phyloP scores from a whole-genome alignment of 805 yeast genomes.

The Saturnispora kantuleensis region DNA sequence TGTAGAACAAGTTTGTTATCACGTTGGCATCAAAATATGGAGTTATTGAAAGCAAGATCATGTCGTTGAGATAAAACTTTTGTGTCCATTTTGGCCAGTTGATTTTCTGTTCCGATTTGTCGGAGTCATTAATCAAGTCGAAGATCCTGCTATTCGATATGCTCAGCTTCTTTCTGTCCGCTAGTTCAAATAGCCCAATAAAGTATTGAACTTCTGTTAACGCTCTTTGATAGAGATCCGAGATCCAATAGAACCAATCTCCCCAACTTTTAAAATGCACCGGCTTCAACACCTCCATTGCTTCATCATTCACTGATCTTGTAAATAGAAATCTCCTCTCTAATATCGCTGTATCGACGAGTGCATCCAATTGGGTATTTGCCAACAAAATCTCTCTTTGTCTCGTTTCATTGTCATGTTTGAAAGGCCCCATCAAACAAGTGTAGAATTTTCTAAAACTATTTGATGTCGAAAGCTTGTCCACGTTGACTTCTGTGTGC shows the following conservation, averaged over 20 bases:
- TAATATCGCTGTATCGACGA: conserved; percentile 46
- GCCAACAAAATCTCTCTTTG: conserved; percentile 45
- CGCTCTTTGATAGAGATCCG: conserved; percentile 47
- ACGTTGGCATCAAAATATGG: conserved; percentile 40
- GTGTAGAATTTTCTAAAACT: conserved; percentile 54
- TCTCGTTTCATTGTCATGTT: conserved; percentile 33
- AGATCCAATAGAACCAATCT: conserved; percentile 14
- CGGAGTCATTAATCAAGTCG: conserved; percentile 20
- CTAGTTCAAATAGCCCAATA: conserved; percentile 24
- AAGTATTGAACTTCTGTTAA: conserved; percentile 42
- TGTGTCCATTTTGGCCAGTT: conserved; percentile 20
- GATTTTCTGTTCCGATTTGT: conserved; percentile 15
- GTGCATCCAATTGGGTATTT: conserved; percentile 35
- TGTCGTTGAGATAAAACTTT: conserved; percentile 15
- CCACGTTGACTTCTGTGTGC: conserved; percentile 28
- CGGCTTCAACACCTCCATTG: conserved; percentile 22
- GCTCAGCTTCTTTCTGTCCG: conserved; percentile 17
- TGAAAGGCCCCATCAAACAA: conserved; percentile 59
- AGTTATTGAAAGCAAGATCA: conserved; percentile 38
- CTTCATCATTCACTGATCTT: conserved; percentile 13
- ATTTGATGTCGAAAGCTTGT: conserved; percentile 31
- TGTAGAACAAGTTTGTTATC: conserved; percentile 38
- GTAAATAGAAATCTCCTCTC: conserved; percentile 38
- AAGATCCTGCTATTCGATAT: conserved; percentile 18
- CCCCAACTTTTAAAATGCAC: conserved; percentile 23